A percentile compares a stretch with the other conserved stretches of the same genome.
Evolutionary conservation across 176 grass and related monocot genomes (phyloP).

Genomic region (Urochloa ruziziensis): DNA sequence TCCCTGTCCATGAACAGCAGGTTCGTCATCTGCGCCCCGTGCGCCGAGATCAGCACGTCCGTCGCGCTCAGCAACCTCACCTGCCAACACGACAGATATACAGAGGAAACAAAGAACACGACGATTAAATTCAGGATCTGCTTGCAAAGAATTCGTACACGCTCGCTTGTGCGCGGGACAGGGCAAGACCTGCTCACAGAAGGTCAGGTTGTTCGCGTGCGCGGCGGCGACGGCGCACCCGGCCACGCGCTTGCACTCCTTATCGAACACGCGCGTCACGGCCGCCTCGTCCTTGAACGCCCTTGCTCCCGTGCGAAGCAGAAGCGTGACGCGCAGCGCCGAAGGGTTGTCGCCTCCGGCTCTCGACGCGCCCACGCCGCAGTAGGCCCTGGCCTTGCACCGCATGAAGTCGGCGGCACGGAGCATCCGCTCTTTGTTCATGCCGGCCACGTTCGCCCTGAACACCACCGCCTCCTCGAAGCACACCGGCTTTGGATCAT

Average conservation of each 20-base stretch:
- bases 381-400: slow-evolving; percentile 55
- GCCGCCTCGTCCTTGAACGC: slow-evolving; percentile 62
- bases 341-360: not conserved
- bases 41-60: slow-evolving; percentile 59
- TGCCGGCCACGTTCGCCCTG: slow-evolving; percentile 32
- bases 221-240: slow-evolving; percentile 42
- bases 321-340: slow-evolving; percentile 42
- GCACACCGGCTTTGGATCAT: slow-evolving; percentile 9
- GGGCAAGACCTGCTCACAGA: slow-evolving; percentile 5
- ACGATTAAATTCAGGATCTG: not conserved
- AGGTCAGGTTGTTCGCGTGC: slow-evolving; percentile 51
- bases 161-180: not conserved
- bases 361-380: not conserved
- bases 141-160: not conserved
- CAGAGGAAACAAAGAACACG: not conserved
- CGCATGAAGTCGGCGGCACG: slow-evolving; percentile 49
- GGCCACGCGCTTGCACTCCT: slow-evolving; percentile 38
- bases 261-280: slow-evolving; percentile 40
- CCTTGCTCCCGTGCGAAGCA: slow-evolving; percentile 40
- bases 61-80: slow-evolving; percentile 52
- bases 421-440: slow-evolving; percentile 19
- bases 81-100: not conserved
- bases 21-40: slow-evolving; percentile 78
- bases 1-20: slow-evolving; percentile 69
- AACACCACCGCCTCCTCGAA: slow-evolving; percentile 71